Evolutionary conservation across 2,329 filamentous ascomycete species (phyloP).

Genomic region (Plenodomus tracheiphilus): DNA sequence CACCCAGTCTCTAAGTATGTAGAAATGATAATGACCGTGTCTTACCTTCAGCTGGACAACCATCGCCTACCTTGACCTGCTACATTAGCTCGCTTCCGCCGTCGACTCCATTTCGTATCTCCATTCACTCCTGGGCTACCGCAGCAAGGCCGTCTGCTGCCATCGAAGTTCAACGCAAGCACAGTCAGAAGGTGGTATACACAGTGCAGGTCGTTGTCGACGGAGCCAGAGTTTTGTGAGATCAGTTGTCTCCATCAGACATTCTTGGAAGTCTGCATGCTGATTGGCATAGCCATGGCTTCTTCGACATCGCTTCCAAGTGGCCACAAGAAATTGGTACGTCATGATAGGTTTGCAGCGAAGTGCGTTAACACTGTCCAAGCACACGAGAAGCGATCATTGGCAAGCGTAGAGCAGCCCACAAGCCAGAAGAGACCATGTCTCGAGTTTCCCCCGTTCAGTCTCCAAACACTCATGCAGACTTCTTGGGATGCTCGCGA

Average conservation of each 20-base stretch:
- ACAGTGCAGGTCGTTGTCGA: conserved; percentile 35
- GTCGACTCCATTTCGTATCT: conserved; percentile 39
- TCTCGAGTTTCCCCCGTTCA: conserved; percentile 74
- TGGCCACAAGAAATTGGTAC: conserved; percentile 42
- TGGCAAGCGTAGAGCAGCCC: conserved; percentile 48
- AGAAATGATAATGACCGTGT: conserved; percentile 1
- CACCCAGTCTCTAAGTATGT: no score
- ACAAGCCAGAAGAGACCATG: conserved; percentile 53
- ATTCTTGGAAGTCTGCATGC: conserved; percentile 18
- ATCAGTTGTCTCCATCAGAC: background rate
- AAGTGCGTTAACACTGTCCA: background rate
- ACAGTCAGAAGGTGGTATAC: conserved; percentile 31
- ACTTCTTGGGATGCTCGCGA: conserved; percentile 73
- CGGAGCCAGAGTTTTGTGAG: conserved; percentile 36
- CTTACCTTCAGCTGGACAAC: conserved; percentile 28
- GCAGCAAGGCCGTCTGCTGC: conserved; percentile 28
- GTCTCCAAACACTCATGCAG: conserved; percentile 68
- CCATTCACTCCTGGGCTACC: conserved; percentile 39
- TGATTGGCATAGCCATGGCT: conserved; percentile 31
- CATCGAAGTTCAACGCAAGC: conserved; percentile 30
- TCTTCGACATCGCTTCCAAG: conserved; percentile 27
- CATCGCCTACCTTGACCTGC: conserved; percentile 36
- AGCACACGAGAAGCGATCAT: conserved; percentile 33
- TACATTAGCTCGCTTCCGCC: conserved; percentile 32
- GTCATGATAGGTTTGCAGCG: background rate